A percentile compares a stretch with the other conserved stretches of the same genome.
These are phyloP conservation scores for Stachybotrys elegans DNA, from an alignment of 2,329 filamentous ascomycete genomes.

Conservation along the genomic window DNA sequence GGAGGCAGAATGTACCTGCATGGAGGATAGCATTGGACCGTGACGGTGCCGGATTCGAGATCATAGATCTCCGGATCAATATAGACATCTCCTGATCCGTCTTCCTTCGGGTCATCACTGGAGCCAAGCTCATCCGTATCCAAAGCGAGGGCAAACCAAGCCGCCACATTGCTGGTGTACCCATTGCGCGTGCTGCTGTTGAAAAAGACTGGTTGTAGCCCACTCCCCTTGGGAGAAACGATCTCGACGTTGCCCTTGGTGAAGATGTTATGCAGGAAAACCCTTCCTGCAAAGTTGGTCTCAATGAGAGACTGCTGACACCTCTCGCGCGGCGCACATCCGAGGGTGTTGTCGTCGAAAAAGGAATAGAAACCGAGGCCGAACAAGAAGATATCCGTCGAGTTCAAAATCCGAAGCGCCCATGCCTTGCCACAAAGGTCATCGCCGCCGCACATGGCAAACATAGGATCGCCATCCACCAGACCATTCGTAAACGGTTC, in stretches of 20 bases:
- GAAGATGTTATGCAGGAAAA: slow-evolving; percentile 12
- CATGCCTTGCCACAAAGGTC: slow-evolving; percentile 48
- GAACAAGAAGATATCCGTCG: slow-evolving; percentile 43
- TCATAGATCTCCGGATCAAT: slow-evolving; percentile 1
- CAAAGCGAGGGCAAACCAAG: slow-evolving; percentile 2
- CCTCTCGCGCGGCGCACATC: slow-evolving; percentile 16
- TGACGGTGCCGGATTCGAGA: neutral
- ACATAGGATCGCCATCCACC: slow-evolving; percentile 6
- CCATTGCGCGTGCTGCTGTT: slow-evolving; percentile 4
- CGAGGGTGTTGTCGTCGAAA: slow-evolving; percentile 62
- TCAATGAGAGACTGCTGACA: slow-evolving; percentile 11
- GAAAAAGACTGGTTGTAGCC: slow-evolving; percentile 1
- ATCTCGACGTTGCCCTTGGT: slow-evolving; percentile 12
- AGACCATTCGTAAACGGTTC: slow-evolving; percentile 27
- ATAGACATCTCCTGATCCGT: slow-evolving; percentile 2
- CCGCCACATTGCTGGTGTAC: slow-evolving; percentile 2
- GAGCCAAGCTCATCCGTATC: neutral
- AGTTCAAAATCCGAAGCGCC: slow-evolving; percentile 51
- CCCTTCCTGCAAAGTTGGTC: slow-evolving; percentile 4
- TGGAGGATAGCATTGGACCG: slow-evolving; percentile 1
- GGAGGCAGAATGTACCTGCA: slow-evolving; percentile 2
- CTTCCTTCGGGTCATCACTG: neutral
- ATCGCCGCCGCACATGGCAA: slow-evolving; percentile 11
- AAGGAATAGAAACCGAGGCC: slow-evolving; percentile 55
- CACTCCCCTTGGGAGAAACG: neutral